Percentiles rank a stretch among this genome's conserved stretches.
Conservation (phyloP, 306 rosid genomes). For the Inga laurina region DNA sequence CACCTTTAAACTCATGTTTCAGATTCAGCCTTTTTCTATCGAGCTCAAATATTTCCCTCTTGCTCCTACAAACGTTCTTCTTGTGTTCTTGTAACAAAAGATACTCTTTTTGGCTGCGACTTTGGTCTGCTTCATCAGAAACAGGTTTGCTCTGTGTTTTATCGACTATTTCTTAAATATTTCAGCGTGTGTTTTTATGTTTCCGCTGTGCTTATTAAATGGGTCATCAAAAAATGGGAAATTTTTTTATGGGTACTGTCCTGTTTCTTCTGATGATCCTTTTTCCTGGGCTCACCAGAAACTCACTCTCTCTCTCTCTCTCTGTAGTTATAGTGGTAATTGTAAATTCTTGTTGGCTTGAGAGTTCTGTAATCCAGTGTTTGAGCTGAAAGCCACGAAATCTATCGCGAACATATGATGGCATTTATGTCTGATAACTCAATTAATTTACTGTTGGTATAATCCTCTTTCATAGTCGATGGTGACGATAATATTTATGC, state of each 20-base stretch:
- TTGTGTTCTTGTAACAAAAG: neutral
- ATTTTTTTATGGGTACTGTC: slow-evolving; percentile 27
- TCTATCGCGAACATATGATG: neutral
- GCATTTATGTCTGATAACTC: neutral
- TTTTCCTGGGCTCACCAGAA: neutral
- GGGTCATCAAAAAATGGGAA: neutral
- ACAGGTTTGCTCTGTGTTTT: slow-evolving; percentile 37
- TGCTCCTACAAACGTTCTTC: neutral
- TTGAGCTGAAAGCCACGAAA: slow-evolving; percentile 20
- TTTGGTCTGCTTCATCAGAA: slow-evolving; percentile 35
- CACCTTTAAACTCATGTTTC: neutral
- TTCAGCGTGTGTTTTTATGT: neutral
- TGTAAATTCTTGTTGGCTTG: neutral
- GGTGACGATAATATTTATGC: slow-evolving; percentile 20
- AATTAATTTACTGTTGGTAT: neutral
- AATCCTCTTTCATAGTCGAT: neutral
- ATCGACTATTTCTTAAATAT: neutral
- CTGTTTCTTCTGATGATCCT: slow-evolving; percentile 15
- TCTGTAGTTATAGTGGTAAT: neutral
- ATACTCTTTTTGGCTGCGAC: neutral
- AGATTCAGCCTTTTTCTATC: neutral
- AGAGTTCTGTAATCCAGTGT: slow-evolving; percentile 5
- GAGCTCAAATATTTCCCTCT: neutral
- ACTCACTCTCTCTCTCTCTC: neutral
- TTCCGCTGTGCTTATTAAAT: neutral